Percentiles rank a stretch among this genome's conserved stretches.
Conservation (phyloP, 73 alveolate species). For the Uronychia binucleata region DNA sequence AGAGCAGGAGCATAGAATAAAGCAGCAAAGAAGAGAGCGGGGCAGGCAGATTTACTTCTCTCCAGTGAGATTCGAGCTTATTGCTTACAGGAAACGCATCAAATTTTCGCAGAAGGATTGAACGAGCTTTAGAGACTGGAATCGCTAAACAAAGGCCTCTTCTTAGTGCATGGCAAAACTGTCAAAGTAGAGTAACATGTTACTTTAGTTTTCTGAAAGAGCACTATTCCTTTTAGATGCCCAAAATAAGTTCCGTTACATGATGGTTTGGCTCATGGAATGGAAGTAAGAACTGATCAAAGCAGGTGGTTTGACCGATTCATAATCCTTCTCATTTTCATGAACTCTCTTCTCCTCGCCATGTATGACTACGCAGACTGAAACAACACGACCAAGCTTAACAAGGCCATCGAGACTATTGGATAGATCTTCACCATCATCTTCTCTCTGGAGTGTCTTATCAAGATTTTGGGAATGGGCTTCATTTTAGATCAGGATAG, state of each 20-base stretch:
- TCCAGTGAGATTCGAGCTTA: not conserved
- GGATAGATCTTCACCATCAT: slow-evolving; percentile 24
- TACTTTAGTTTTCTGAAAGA: not conserved
- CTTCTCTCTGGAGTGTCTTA: slow-evolving; percentile 36
- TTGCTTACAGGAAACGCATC: not conserved
- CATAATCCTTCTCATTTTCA: not conserved
- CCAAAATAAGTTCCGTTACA: not conserved
- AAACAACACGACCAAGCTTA: not conserved
- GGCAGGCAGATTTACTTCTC: not conserved
- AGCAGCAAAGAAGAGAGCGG: not conserved
- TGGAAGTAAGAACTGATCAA: not conserved
- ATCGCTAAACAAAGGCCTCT: not conserved
- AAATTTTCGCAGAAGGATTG: not conserved
- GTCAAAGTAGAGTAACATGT: not conserved
- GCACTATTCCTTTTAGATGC: not conserved
- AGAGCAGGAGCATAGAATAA: not conserved
- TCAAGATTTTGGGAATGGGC: slow-evolving; percentile 66
- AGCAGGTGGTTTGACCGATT: not conserved
- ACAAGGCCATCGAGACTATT: not conserved
- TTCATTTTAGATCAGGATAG: slow-evolving; percentile 29
- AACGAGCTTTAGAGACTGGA: not conserved
- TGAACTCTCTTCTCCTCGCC: slow-evolving; percentile 7
- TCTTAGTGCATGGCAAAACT: not conserved
- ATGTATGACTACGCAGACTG: slow-evolving; percentile 8
- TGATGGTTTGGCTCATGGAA: not conserved